Evolutionary conservation across 768 basidiomycete species (phyloP).

Genomic region (Phallus indusiatus): DNA sequence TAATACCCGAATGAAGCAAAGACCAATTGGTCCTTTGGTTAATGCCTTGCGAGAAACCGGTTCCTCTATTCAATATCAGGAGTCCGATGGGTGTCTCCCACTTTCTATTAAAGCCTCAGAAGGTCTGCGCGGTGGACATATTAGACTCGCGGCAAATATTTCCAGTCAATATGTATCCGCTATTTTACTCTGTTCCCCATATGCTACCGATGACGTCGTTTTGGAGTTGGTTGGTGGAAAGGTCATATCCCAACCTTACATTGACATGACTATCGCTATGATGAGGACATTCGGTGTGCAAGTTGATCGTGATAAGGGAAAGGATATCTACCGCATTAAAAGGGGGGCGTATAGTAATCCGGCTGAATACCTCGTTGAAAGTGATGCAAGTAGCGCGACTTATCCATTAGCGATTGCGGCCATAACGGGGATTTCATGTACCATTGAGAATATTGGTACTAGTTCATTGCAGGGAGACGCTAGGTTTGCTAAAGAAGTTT

Average conservation of each 20-base stretch:
- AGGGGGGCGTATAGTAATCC: conserved; percentile 69
- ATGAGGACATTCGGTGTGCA: conserved; percentile 87
- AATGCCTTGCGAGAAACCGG: conserved; percentile 81
- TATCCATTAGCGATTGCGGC: conserved; percentile 97
- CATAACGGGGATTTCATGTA: conserved; percentile 94
- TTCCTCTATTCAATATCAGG: conserved; percentile 66
- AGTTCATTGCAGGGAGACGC: conserved; percentile 95
- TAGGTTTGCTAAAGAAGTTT: conserved; percentile 83
- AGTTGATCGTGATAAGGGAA: conserved; percentile 59
- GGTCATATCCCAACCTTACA: conserved; percentile 98
- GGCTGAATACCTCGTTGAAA: conserved; percentile 77
- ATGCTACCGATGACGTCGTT: conserved; percentile 71
- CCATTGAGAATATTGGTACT: conserved; percentile 85
- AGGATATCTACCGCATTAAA: conserved; percentile 79
- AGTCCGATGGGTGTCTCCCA: conserved; percentile 77
- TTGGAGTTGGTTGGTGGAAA: conserved; percentile 89
- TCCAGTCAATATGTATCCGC: conserved; percentile 98
- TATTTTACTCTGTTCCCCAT: conserved; percentile 93
- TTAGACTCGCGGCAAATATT: conserved; percentile 86
- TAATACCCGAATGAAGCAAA: conserved; percentile 98
- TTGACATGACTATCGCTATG: conserved; percentile 99
- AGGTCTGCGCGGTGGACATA: conserved; percentile 72
- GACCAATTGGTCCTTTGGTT: conserved; percentile 92
- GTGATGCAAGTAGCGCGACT: conserved; percentile 91
- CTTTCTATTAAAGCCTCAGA: conserved; percentile 67